Evolutionary conservation across 2,329 filamentous ascomycete genomes (phyloP).

Genomic region (Epicoccum nigrum): DNA sequence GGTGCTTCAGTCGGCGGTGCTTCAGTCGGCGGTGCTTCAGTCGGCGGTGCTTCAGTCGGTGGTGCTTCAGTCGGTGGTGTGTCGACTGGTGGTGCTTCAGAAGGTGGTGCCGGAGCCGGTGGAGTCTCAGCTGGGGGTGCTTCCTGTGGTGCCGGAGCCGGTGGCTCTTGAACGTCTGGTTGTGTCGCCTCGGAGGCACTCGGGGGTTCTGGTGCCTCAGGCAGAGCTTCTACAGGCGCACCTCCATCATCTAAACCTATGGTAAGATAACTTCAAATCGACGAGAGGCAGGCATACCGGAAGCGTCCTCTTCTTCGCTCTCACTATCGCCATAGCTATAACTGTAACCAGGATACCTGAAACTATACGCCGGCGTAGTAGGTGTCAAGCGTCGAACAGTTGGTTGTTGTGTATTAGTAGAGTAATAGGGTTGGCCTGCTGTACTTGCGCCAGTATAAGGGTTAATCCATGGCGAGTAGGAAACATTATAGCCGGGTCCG

Average conservation of each 20-base stretch:
- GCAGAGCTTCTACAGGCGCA: conserved; percentile 20
- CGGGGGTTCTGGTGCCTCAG: conserved; percentile 27
- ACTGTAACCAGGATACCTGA: conserved; percentile 7
- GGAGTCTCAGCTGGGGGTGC: background rate
- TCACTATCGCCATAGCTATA: conserved; percentile 20
- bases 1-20: background rate
- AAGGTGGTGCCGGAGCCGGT: background rate
- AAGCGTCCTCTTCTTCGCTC: conserved; percentile 22
- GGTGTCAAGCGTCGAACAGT: conserved; percentile 33
- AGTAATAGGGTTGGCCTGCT: conserved; percentile 14
- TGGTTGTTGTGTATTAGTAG: conserved; percentile 21
- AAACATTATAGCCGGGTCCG: conserved; percentile 32
- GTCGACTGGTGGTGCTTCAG: background rate
- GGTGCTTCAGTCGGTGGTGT: background rate
- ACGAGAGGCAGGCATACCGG: conserved; percentile 3
- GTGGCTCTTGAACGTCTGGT: conserved; percentile 11
- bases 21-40: background rate
- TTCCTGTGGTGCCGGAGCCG: background rate
- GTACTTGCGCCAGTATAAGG: conserved; percentile 32
- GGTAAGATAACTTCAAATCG: background rate
- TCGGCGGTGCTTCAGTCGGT: background rate
- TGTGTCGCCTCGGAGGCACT: conserved; percentile 19
- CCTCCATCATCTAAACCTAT: conserved; percentile 27
- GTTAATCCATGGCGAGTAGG: conserved; percentile 42
- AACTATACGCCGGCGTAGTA: conserved; percentile 22